phyloP scores from a whole-genome alignment of 768 basidiomycete genomes.

The Leccinum ochraceum region DNA sequence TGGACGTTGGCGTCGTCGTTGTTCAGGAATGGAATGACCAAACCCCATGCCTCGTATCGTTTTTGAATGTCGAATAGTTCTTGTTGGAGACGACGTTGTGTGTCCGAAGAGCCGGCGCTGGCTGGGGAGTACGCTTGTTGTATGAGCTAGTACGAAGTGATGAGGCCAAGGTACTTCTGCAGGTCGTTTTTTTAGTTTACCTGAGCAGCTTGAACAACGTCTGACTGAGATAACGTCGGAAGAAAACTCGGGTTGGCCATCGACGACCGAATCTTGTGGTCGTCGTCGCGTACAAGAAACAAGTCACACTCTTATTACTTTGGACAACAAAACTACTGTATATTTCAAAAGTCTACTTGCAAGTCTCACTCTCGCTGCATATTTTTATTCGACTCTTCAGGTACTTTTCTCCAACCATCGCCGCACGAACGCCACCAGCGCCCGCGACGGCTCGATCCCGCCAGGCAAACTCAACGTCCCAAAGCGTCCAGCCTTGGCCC shows the following conservation, averaged over 20 bases:
- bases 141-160: conserved; percentile 2
- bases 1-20: conserved; percentile 80
- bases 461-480: conserved; percentile 12
- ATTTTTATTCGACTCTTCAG: no score
- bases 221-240: conserved; percentile 50
- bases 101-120: conserved; percentile 48
- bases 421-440: conserved; percentile 30
- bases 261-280: not conserved
- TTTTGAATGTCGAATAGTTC: conserved; percentile 79
- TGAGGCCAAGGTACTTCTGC: conserved; percentile 9
- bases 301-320: no score
- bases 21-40: conserved; percentile 74
- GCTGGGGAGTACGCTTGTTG: no score
- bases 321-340: no score
- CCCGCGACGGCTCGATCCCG: conserved; percentile 15
- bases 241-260: conserved; percentile 43
- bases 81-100: conserved; percentile 63
- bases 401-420: not conserved
- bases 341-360: no score
- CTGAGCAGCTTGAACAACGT: conserved; percentile 60
- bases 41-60: conserved; percentile 78
- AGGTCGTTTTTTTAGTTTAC: conserved; percentile 40
- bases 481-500: conserved; percentile 18
- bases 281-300: no score
- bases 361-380: no score